Conservation (phyloP, 225 moss, liverwort and hornwort genomes). For the Pleurozium schreberi region DNA sequence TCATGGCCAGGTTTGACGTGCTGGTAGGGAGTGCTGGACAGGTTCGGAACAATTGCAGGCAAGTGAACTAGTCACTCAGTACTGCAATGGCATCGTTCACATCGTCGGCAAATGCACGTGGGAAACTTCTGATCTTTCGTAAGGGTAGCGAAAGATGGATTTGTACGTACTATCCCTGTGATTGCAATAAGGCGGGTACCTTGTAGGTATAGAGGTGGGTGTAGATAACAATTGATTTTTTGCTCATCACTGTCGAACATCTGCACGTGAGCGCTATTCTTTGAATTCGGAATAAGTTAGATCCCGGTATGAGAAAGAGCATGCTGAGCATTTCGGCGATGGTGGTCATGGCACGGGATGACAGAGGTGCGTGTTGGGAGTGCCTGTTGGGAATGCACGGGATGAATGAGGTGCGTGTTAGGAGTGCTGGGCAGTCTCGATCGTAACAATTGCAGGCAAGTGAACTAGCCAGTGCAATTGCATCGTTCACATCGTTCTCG, state of each 20-base stretch:
- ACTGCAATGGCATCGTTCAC: too few species aligned
- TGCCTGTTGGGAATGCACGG: too few species aligned
- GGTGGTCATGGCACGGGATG: constrained; percentile 6
- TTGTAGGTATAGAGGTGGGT: not conserved
- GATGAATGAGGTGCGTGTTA: not conserved
- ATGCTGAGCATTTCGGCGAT: not conserved
- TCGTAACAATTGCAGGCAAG: constrained; percentile 1
- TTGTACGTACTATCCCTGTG: not conserved
- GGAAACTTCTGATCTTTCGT: not conserved
- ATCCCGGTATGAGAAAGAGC: not conserved
- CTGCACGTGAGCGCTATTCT: not conserved
- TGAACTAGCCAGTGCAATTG: not conserved
- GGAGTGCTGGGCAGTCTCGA: constrained; percentile 13
- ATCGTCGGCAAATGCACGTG: too few species aligned
- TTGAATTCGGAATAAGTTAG: not conserved
- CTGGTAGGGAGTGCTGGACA: constrained; percentile 4
- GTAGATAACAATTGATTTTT: not conserved
- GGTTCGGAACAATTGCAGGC: constrained; percentile 12
- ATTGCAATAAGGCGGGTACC: not conserved
- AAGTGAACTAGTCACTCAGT: not conserved
- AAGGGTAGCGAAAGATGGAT: not conserved
- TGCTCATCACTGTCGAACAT: not conserved
- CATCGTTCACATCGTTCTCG: not conserved
- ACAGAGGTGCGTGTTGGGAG: not conserved
- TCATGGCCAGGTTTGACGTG: constrained; percentile 12